Evolutionary conservation across 1,284 basidiomycete species (phyloP), one percentile per base, ranked within the genome.

Genomic region (Irpex sp.): DNA sequence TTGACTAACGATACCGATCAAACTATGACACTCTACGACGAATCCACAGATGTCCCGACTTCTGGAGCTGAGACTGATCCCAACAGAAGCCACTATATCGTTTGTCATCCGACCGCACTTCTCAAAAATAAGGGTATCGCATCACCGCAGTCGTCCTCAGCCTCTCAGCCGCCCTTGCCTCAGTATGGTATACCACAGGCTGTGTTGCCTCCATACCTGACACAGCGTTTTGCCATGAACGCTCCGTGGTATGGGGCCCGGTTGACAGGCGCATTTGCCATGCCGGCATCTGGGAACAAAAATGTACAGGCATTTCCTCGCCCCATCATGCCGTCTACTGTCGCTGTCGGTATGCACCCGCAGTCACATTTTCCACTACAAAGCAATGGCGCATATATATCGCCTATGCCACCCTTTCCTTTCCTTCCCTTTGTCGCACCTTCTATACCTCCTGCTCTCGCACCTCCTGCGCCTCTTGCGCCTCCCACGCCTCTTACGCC

Each of bases 1-100:
- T 19, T 28, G 16, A 35, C 47, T 16, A 28, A 12, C 5, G 58
- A 56, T n/a, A 18, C 28, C 18, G 51, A 59, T 16, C 39, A n/a
- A 45, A n/a, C 12, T 18, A 63, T 63, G 62, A 56, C 33, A 39
- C 55, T 63, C n/a, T 36, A 60, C 14, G 62, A 63, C 45, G 55
- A 60, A 8, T 16, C 56, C 12, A 16, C 21, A 36, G 21, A 18
- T 14, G 12, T 21, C 14, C 28, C 18, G 9, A 36, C 23, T 18
- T 28, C 10, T 54, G 52, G 28, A 23, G 8, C 19, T 35, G 52
- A 35, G 21, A 18, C 10, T 10, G 52, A 28, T 1, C 12, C 52
- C 21, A 4, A 10, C 14, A 10, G 18, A 14, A 51, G 18, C 52
- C 6, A 35, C 33, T 14, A 16, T 12, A 35, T 18, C 9, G 52